A percentile compares a stretch with the other conserved stretches of the same genome.
phyloP scores from a whole-genome alignment of 192 early-diverging fungal species.

The Coemansia aciculifera region DNA sequence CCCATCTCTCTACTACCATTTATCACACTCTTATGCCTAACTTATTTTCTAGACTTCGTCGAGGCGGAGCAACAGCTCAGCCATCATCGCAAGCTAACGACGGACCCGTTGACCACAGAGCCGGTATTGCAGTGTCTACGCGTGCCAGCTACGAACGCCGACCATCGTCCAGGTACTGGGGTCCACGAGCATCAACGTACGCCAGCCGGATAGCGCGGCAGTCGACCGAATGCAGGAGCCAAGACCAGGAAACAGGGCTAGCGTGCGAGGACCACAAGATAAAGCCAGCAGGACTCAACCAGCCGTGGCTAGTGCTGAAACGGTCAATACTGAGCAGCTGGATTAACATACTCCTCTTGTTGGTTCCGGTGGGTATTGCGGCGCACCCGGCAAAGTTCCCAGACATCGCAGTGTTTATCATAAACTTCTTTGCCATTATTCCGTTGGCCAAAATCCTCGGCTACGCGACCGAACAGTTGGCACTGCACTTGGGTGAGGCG shows the following conservation, averaged over 20 bases:
- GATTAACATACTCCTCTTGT: slow-evolving; percentile 71
- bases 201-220: slow-evolving; percentile 43
- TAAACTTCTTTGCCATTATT: slow-evolving; percentile 91
- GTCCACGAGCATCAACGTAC: slow-evolving; percentile 38
- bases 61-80: slow-evolving; percentile 8
- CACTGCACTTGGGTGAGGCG: slow-evolving; percentile 58
- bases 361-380: slow-evolving; percentile 79
- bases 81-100: slow-evolving; percentile 13
- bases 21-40: slow-evolving; percentile 34
- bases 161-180: slow-evolving; percentile 40
- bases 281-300: slow-evolving; percentile 35
- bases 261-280: slow-evolving; percentile 15
- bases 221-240: slow-evolving; percentile 25
- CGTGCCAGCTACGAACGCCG: neutral
- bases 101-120: neutral
- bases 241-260: slow-evolving; percentile 7
- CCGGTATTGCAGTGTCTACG: neutral
- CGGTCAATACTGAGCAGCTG: slow-evolving; percentile 59
- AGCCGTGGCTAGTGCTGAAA: slow-evolving; percentile 53
- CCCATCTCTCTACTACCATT: slow-evolving; percentile 1
- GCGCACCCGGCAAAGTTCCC: slow-evolving; percentile 64
- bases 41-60: slow-evolving; percentile 34
- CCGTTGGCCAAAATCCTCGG: slow-evolving; percentile 84
- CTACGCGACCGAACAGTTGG: slow-evolving; percentile 76
- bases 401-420: slow-evolving; percentile 67